A percentile compares a stretch with the other conserved stretches of the same genome.
phyloP scores from a whole-genome alignment of 345 rosid genomes.

The Luvunga scandens region DNA sequence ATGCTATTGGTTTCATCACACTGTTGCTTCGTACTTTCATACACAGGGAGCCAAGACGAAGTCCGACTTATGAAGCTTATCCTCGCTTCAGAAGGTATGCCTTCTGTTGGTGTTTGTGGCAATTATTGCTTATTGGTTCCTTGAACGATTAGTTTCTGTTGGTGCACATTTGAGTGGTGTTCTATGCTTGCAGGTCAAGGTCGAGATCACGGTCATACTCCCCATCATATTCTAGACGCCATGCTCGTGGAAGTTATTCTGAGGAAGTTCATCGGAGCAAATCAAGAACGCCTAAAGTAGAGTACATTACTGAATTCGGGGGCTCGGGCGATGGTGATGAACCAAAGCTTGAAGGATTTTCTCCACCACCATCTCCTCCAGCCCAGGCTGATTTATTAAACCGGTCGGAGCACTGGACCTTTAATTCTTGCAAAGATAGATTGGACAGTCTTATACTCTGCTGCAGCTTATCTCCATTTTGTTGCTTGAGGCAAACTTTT shows the following conservation, averaged over 20 bases:
- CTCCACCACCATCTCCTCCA: slow-evolving; percentile 87
- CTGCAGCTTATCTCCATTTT: slow-evolving; percentile 70
- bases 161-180: neutral
- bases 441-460: slow-evolving; percentile 67
- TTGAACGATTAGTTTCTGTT: neutral
- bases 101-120: neutral
- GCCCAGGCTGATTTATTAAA: slow-evolving; percentile 56
- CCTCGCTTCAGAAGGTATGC: slow-evolving; percentile 75
- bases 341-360: slow-evolving; percentile 72
- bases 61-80: slow-evolving; percentile 98
- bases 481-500: slow-evolving; percentile 57
- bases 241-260: slow-evolving; percentile 53
- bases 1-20: slow-evolving; percentile 14
- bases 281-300: slow-evolving; percentile 73
- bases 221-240: slow-evolving; percentile 69
- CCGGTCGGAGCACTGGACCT: slow-evolving; percentile 99
- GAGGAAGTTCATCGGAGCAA: slow-evolving; percentile 61
- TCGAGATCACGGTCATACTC: slow-evolving; percentile 82
- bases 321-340: slow-evolving; percentile 62
- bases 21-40: slow-evolving; percentile 8
- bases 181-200: slow-evolving; percentile 43
- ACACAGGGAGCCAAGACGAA: slow-evolving; percentile 74
- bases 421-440: slow-evolving; percentile 97
- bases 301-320: slow-evolving; percentile 93
- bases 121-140: neutral